Conservation (phyloP, 169 alveolate species). For the Plasmodium coatneyi region DNA sequence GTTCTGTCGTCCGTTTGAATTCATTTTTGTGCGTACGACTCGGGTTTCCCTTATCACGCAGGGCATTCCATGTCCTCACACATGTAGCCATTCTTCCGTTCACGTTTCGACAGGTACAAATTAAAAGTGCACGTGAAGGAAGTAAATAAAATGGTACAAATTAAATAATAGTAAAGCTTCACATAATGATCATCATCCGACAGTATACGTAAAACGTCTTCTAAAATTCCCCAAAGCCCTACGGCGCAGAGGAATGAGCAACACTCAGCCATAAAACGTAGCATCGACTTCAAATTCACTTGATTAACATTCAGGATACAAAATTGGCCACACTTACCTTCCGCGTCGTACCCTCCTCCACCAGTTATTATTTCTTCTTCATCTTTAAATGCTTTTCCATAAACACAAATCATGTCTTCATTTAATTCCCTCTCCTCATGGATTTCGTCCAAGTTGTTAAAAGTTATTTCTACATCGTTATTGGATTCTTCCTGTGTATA, state of each 20-base stretch:
- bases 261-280: slow-evolving; percentile 58
- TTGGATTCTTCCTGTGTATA: slow-evolving; percentile 8
- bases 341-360: neutral
- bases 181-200: slow-evolving; percentile 19
- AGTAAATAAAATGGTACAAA: slow-evolving; percentile 27
- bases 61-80: slow-evolving; percentile 17
- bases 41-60: neutral
- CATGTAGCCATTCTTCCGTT: neutral
- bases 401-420: neutral
- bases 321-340: neutral
- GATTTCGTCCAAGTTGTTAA: neutral
- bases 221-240: slow-evolving; percentile 68
- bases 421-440: neutral
- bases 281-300: neutral
- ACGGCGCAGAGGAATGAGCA: slow-evolving; percentile 72
- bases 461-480: neutral
- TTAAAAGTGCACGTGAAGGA: slow-evolving; percentile 31
- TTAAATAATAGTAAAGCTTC: slow-evolving; percentile 40
- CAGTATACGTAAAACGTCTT: slow-evolving; percentile 30
- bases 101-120: slow-evolving; percentile 14
- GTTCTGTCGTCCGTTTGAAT: neutral
- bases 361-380: neutral
- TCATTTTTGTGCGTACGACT: neutral
- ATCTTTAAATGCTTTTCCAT: neutral
- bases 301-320: neutral